Conservation (phyloP, 139 green algal species). For the Micractinium conductrix region DNA sequence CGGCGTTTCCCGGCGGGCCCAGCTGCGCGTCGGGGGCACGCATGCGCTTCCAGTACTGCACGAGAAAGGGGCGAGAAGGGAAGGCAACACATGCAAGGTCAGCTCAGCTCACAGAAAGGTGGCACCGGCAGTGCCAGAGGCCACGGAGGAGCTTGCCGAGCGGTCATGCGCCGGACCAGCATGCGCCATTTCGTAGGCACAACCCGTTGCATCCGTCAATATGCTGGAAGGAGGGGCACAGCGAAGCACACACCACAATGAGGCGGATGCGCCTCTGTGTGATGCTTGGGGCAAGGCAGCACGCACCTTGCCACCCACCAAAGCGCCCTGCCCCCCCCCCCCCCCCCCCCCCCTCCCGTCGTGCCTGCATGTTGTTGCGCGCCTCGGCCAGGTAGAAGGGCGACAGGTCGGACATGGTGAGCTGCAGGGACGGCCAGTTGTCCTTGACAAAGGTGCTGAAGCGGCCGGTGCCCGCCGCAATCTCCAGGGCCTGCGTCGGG, state of each 20-base stretch:
- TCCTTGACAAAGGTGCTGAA: constrained; percentile 93
- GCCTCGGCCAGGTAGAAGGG: constrained; percentile 87
- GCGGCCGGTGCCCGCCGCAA: constrained; percentile 85
- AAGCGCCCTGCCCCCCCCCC: background rate
- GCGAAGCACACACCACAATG: no score
- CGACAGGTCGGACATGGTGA: constrained; percentile 76
- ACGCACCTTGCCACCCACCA: background rate
- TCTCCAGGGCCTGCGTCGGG: constrained; percentile 72
- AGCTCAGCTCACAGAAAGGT: no score
- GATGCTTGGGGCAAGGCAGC: no score
- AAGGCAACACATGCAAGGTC: background rate
- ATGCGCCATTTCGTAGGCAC: no score
- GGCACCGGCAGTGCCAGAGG: no score
- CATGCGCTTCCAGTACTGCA: constrained; percentile 62
- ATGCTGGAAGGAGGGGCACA: no score
- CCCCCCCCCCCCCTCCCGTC: background rate
- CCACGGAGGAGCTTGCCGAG: no score
- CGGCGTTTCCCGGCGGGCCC: constrained; percentile 55
- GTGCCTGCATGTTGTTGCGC: constrained; percentile 52
- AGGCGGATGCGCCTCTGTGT: no score
- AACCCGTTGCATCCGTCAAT: no score
- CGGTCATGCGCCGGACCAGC: no score
- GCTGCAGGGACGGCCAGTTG: constrained; percentile 68
- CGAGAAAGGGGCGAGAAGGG: background rate
- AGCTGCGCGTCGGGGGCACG: constrained; percentile 40